phyloP scores from a whole-genome alignment of 2,329 filamentous ascomycete species.

The Trichoderma endophyticum region DNA sequence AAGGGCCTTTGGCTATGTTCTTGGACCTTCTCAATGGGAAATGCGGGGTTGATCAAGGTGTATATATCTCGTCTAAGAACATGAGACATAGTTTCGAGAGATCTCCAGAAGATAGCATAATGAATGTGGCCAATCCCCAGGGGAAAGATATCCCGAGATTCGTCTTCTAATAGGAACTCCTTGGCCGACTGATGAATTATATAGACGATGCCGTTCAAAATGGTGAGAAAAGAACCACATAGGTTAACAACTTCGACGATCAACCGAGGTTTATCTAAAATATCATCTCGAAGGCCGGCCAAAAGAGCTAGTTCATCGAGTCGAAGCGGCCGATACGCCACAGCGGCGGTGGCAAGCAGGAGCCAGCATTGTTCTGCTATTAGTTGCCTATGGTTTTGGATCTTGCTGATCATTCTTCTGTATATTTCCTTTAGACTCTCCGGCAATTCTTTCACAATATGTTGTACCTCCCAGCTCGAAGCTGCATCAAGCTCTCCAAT shows the following conservation, averaged over 20 bases:
- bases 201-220: neutral
- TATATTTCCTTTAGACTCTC: neutral
- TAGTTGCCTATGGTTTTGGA: neutral
- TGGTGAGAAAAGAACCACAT: neutral
- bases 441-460: neutral
- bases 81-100: neutral
- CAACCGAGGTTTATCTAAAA: neutral
- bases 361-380: neutral
- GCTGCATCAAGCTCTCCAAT: neutral
- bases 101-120: neutral
- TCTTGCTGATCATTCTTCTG: neutral
- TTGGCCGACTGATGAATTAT: neutral
- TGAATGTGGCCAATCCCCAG: neutral
- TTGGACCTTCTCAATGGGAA: neutral
- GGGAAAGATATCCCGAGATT: neutral
- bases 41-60: fast-evolving
- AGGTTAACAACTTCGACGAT: neutral
- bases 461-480: neutral
- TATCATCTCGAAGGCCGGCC: neutral
- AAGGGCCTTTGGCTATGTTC: neutral
- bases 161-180: neutral
- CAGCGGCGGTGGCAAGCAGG: neutral
- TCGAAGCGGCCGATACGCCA: neutral
- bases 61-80: neutral
- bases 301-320: neutral